A percentile compares a stretch with the other conserved stretches of the same genome.
Evolutionary conservation across 169 alveolate species (phyloP).

Genomic region (Condylostoma magnum): DNA sequence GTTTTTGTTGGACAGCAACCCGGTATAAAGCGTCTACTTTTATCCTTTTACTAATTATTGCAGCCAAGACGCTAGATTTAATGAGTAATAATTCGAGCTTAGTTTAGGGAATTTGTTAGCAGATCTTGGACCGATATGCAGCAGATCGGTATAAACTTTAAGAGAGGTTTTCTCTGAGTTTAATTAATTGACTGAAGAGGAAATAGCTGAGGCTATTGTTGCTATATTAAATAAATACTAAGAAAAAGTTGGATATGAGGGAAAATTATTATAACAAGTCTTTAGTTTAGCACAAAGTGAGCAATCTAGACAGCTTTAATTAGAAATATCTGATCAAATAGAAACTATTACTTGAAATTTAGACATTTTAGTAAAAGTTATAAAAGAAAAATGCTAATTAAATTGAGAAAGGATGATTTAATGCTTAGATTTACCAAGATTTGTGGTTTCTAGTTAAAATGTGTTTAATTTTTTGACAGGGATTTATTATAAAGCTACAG

Average conservation of each 20-base stretch:
- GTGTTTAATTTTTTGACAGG: background rate
- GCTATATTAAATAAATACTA: slow-evolving; percentile 11
- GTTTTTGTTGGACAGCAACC: background rate
- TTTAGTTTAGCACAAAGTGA: slow-evolving; percentile 3
- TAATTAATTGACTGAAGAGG: background rate
- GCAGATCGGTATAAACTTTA: background rate
- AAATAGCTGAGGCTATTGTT: slow-evolving; percentile 27
- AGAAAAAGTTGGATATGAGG: slow-evolving; percentile 1
- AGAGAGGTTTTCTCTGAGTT: slow-evolving; percentile 27
- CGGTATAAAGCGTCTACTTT: background rate
- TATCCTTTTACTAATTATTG: too few relatives aligned
- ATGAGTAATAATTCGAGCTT: background rate
- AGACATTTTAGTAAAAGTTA: slow-evolving; percentile 18
- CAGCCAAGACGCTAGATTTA: too few relatives aligned
- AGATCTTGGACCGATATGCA: slow-evolving; percentile 29
- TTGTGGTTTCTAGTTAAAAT: slow-evolving; percentile 6
- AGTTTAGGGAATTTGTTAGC: slow-evolving; percentile 5
- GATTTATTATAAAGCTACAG: slow-evolving; percentile 6
- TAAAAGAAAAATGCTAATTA: background rate
- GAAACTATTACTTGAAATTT: slow-evolving; percentile 11
- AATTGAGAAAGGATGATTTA: slow-evolving; percentile 19
- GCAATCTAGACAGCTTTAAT: background rate
- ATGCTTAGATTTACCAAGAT: slow-evolving; percentile 11
- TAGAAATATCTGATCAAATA: slow-evolving; percentile 3
- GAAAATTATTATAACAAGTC: background rate